A percentile compares a stretch with the other conserved stretches of the same genome.
Evolutionary conservation across 805 yeast species (phyloP).

Genomic region (Zygotorulaspora chibaensis): DNA sequence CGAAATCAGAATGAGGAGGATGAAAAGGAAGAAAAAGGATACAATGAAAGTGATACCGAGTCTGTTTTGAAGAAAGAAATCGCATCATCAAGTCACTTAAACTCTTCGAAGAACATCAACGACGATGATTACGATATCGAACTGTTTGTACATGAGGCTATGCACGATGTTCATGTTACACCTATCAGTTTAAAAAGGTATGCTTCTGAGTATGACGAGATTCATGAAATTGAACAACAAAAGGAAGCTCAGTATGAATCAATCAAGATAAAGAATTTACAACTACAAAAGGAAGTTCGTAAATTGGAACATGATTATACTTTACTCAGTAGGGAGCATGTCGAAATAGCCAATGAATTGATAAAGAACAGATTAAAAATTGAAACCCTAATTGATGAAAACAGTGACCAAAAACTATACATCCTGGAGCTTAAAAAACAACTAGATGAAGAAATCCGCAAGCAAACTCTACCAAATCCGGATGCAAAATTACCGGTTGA

Average conservation of each 20-base stretch:
- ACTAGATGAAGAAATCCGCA: constrained; percentile 35
- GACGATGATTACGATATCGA: constrained; percentile 55
- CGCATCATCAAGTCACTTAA: constrained; percentile 6
- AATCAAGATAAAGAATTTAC: constrained; percentile 62
- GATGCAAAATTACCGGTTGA: constrained; percentile 38
- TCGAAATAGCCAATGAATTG: constrained; percentile 81
- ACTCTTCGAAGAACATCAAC: constrained; percentile 11
- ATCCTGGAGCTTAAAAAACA: constrained; percentile 45
- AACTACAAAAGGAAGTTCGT: constrained; percentile 66
- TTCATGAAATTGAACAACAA: constrained; percentile 62
- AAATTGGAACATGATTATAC: constrained; percentile 67
- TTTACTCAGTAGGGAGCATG: constrained; percentile 73
- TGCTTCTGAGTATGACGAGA: constrained; percentile 67
- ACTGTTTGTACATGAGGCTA: constrained; percentile 72
- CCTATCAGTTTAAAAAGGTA: constrained; percentile 72
- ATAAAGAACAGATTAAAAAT: constrained; percentile 70
- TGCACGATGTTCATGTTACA: constrained; percentile 56
- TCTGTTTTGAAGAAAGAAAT: constrained; percentile 17
- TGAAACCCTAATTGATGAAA: constrained; percentile 74
- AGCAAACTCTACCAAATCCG: constrained; percentile 31
- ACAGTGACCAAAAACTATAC: constrained; percentile 50
- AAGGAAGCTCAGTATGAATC: constrained; percentile 61
- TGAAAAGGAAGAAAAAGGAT: constrained; percentile 29
- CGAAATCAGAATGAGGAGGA: constrained; percentile 18
- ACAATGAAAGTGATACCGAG: constrained; percentile 9